Evolutionary conservation across 148 eudicot genomes (phyloP).

Genomic region (Mesembryanthemum crystallinum): DNA sequence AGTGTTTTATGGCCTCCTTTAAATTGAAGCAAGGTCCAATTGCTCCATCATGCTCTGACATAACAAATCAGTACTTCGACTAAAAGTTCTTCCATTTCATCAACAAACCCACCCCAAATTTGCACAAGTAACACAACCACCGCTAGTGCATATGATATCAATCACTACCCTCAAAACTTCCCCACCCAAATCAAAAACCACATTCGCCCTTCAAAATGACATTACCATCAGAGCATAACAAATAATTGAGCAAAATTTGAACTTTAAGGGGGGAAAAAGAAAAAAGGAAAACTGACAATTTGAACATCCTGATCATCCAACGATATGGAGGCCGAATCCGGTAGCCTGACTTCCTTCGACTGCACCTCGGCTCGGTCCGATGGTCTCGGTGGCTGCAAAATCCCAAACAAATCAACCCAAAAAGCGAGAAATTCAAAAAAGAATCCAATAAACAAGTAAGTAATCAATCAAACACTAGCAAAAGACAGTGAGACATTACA

Average conservation of each 20-base stretch:
- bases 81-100: background rate
- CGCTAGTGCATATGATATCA: background rate
- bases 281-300: conserved; percentile 52
- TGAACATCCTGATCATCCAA: conserved; percentile 95
- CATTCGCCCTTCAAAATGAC: too few species aligned
- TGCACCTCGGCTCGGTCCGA: conserved; percentile 85
- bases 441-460: background rate
- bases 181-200: too few species aligned
- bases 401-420: conserved; percentile 2
- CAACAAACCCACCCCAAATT: background rate
- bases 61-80: background rate
- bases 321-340: conserved; percentile 63
- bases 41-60: background rate
- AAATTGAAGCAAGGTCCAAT: background rate
- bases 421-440: background rate
- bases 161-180: too few species aligned
- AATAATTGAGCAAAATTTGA: too few species aligned
- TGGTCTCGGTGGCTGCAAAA: conserved; percentile 72
- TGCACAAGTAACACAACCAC: background rate
- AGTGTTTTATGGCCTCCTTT: background rate
- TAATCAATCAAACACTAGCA: background rate
- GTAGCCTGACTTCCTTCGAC: conserved; percentile 79
- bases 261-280: background rate
- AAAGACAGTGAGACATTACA: conserved; percentile 28
- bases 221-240: too few species aligned